phyloP scores from a whole-genome alignment of 176 grass and related monocot species.

The Alloteropsis semialata region DNA sequence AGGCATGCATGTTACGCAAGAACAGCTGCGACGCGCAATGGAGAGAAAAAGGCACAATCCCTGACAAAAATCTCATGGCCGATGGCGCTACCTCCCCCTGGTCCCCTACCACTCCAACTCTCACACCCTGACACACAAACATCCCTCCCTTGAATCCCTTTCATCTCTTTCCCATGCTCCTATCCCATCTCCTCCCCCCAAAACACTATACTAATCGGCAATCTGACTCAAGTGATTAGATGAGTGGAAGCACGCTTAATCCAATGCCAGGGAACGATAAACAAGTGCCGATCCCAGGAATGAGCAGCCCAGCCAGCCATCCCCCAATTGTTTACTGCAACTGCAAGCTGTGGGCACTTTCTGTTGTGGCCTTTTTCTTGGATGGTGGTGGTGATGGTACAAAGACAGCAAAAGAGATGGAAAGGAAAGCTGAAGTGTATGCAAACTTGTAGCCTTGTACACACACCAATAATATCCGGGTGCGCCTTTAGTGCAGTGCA shows the following conservation, averaged over 20 bases:
- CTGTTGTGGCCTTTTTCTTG: conserved; percentile 28
- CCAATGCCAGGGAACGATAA: conserved; percentile 36
- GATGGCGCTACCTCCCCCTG: neutral
- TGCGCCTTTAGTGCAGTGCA: conserved; percentile 35
- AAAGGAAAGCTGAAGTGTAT: conserved; percentile 13
- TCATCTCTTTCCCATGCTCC: neutral
- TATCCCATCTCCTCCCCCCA: neutral
- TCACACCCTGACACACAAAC: neutral
- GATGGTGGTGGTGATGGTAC: conserved; percentile 39
- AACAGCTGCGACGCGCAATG: conserved; percentile 27
- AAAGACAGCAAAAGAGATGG: conserved; percentile 12
- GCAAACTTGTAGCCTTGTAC: neutral
- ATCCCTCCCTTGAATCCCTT: neutral
- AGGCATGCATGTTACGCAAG: conserved; percentile 36
- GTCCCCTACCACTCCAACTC: conserved; percentile 8
- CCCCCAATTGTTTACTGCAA: conserved; percentile 34
- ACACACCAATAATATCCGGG: conserved; percentile 21
- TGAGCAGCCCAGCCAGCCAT: neutral
- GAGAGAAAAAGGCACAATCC: conserved; percentile 17
- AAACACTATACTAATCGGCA: neutral
- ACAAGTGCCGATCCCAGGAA: conserved; percentile 25
- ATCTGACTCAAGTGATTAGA: neutral
- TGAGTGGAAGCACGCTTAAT: conserved; percentile 35
- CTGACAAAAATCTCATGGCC: conserved; percentile 18
- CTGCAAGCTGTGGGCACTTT: conserved; percentile 25